These are phyloP conservation scores for Xylariaceae sp. DNA, from an alignment of 2,329 filamentous ascomycete genomes.

Conservation along the genomic window DNA sequence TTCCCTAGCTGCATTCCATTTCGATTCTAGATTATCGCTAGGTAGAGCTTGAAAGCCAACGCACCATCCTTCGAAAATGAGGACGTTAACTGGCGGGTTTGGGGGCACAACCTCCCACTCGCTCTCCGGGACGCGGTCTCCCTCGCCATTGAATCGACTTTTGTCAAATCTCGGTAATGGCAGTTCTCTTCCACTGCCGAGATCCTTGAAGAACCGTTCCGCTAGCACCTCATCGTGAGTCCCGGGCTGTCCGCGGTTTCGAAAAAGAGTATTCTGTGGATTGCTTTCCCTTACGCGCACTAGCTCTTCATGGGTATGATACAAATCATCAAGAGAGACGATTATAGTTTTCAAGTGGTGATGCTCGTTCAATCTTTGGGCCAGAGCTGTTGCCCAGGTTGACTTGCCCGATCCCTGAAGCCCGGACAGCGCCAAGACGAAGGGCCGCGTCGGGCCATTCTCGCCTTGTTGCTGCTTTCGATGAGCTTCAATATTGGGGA, in stretches of 20 bases:
- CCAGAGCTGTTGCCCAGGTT: background rate
- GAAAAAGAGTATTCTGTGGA: background rate
- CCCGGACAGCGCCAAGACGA: background rate
- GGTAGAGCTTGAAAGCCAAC: background rate
- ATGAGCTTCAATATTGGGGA: conserved; percentile 1
- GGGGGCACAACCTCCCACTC: background rate
- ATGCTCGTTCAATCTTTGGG: background rate
- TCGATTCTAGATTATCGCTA: background rate
- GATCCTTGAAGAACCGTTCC: background rate
- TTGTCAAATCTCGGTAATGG: conserved; percentile 3
- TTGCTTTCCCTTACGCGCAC: conserved; percentile 1
- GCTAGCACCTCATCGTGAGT: conserved; percentile 5
- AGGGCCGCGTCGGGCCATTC: background rate
- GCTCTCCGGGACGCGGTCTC: background rate
- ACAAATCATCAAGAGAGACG: background rate
- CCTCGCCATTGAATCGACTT: conserved; percentile 3
- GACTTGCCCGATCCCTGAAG: background rate
- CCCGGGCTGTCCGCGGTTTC: background rate
- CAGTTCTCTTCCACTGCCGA: background rate
- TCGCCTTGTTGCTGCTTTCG: background rate
- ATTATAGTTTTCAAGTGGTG: background rate
- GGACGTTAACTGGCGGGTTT: background rate
- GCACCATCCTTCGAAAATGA: conserved; percentile 2
- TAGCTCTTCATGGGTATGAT: background rate
- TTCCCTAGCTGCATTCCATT: background rate